Evolutionary conservation across 768 basidiomycete species (phyloP).

Genomic region (Boletus tomentosulus): DNA sequence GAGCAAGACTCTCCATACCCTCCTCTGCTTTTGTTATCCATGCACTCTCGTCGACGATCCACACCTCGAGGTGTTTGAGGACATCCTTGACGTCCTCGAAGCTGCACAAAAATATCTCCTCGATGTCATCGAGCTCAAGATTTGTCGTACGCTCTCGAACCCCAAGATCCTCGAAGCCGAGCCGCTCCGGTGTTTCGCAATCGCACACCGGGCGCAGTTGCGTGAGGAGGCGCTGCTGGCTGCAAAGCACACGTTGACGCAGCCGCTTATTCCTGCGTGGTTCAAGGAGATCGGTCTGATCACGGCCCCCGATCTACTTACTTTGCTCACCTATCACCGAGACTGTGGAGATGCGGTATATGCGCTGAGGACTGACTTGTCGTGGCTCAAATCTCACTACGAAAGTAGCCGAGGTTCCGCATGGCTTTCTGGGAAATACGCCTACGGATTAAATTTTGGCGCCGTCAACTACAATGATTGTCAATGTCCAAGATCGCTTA

Average conservation of each 20-base stretch:
- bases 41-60: slow-evolving; percentile 23
- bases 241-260: slow-evolving; percentile 26
- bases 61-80: slow-evolving; percentile 7
- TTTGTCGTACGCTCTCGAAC: slow-evolving; percentile 14
- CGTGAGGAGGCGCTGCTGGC: slow-evolving; percentile 24
- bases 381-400: slow-evolving; percentile 18
- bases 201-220: slow-evolving; percentile 21
- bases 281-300: slow-evolving; percentile 28
- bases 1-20: slow-evolving; percentile 16
- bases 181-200: slow-evolving; percentile 29
- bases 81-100: slow-evolving; percentile 4
- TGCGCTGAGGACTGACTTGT: not conserved
- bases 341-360: slow-evolving; percentile 13
- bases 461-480: not conserved
- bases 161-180: slow-evolving; percentile 19
- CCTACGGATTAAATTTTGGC: not conserved
- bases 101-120: slow-evolving; percentile 17
- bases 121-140: slow-evolving; percentile 11
- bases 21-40: slow-evolving; percentile 26
- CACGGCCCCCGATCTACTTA: slow-evolving; percentile 23
- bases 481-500: not conserved
- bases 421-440: not conserved
- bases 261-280: slow-evolving; percentile 23
- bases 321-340: slow-evolving; percentile 20
- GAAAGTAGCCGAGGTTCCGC: not conserved